These are phyloP conservation scores for Caloboletus firmus DNA, from an alignment of 1,284 basidiomycete genomes.

Conservation along the genomic window DNA sequence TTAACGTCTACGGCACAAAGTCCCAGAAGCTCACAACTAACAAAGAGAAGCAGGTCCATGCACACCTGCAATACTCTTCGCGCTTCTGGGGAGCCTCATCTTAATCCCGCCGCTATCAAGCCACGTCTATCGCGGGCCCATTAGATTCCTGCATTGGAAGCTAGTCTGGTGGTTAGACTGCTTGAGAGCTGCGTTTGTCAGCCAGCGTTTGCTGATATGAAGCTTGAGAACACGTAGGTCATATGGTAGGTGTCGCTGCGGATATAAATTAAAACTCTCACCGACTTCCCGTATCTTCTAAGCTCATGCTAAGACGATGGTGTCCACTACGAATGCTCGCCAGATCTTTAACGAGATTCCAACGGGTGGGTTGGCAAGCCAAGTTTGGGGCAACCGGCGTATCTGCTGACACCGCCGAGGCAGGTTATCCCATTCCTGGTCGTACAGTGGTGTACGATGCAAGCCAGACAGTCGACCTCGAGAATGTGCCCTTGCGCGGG, in stretches of 20 bases:
- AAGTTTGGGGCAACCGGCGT: background rate
- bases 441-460: constrained; percentile 35
- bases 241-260: background rate
- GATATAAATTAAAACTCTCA: background rate
- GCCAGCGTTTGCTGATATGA: background rate
- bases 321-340: constrained; percentile 17
- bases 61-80: too few species aligned
- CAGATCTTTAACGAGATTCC: constrained; percentile 26
- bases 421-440: constrained; percentile 33
- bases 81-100: too few species aligned
- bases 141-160: too few species aligned
- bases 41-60: too few species aligned
- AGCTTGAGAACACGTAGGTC: background rate
- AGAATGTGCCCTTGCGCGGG: constrained; percentile 38
- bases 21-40: too few species aligned
- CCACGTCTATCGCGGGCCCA: too few species aligned
- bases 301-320: constrained; percentile 7
- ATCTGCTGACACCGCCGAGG: constrained; percentile 8
- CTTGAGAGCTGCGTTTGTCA: background rate
- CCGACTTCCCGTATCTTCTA: background rate
- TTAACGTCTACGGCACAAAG: too few species aligned
- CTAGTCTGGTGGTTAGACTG: too few species aligned
- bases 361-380: constrained; percentile 1
- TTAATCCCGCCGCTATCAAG: too few species aligned
- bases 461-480: constrained; percentile 40